Evolutionary conservation across 805 yeast genomes (phyloP), one percentile per base, ranked within the genome.

Genomic region (Phaffomyces thermotolerans): DNA sequence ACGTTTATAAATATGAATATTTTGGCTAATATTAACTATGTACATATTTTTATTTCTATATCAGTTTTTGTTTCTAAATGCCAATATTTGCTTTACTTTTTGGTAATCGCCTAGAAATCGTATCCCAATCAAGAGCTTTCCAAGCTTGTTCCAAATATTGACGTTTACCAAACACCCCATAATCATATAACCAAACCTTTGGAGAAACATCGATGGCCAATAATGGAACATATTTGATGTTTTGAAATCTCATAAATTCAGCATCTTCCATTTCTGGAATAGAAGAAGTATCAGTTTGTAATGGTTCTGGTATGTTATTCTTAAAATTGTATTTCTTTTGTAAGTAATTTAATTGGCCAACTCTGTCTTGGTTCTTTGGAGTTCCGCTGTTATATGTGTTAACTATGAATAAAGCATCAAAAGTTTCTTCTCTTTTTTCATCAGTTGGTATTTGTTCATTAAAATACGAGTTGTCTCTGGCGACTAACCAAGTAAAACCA

Each of bases 381-480:
- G 86, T 73, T 6, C 98, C 98, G 6, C 90, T 80, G 58, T 87
- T 88, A 65, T 88, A 88, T n/a, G 96, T 83, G 64, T 88, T 84
- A 44, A 86, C 65, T 8, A 93, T 68, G 41, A 78, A 80, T 54
- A 93, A 70, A 29, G 72, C 66, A 44, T 75, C 76, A 45, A 55
- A 69, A 38, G 53, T 58, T 5, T 37, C 15, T 3, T 15, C 18
- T n/a, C 18, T 15, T 8, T 18, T 34, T 5, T 35, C 25, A 6
- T 8, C 15, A 10, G n/a, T 20, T 5, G 20, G 10, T 17, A 22
- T 25, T 8, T 37, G 42, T 40, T 46, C 43, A 51, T 45, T 48
- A 27, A 46, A 37, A 40, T 40, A 39, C 45, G 54, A 18, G 54
- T 30, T 15, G 49, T 48, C 45, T 47, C 70, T 65, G 9, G 91